phyloP scores from a whole-genome alignment of 2,329 filamentous ascomycete genomes.

The Colletotrichum sp. region DNA sequence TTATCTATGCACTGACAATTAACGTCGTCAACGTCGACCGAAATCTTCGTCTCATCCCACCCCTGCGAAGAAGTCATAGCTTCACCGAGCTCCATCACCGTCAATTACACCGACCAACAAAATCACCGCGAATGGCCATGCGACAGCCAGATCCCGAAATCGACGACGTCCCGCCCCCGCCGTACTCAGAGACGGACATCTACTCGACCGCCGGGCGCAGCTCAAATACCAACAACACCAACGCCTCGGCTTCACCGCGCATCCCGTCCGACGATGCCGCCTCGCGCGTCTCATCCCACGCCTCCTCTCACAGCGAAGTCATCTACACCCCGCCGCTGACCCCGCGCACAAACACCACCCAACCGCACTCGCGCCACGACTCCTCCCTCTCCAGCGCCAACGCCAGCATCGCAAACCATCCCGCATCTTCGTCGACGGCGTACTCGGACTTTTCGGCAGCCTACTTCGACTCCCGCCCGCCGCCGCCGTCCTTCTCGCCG shows the following conservation, averaged over 20 bases:
- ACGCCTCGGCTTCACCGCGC: conserved; percentile 20
- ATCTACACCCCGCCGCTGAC: conserved; percentile 59
- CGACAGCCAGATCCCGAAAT: conserved; percentile 15
- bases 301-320: conserved; percentile 44
- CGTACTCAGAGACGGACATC: conserved; percentile 63
- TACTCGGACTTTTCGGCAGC: conserved; percentile 37
- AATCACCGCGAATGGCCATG: conserved; percentile 7
- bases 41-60: neutral
- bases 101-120: neutral
- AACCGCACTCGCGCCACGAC: neutral
- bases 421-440: conserved; percentile 3
- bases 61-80: neutral
- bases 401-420: neutral
- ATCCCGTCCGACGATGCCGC: conserved; percentile 39
- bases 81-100: neutral
- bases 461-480: conserved; percentile 54
- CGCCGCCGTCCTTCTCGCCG: conserved; percentile 24
- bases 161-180: conserved; percentile 55
- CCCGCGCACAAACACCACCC: conserved; percentile 36
- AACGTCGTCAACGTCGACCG: conserved; percentile 10
- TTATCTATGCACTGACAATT: neutral
- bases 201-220: conserved; percentile 47
- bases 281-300: conserved; percentile 38
- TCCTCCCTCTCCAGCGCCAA: neutral
- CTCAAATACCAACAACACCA: neutral